Evolutionary conservation across 148 eudicot genomes (phyloP).

Genomic region (Camellia granthamiana): DNA sequence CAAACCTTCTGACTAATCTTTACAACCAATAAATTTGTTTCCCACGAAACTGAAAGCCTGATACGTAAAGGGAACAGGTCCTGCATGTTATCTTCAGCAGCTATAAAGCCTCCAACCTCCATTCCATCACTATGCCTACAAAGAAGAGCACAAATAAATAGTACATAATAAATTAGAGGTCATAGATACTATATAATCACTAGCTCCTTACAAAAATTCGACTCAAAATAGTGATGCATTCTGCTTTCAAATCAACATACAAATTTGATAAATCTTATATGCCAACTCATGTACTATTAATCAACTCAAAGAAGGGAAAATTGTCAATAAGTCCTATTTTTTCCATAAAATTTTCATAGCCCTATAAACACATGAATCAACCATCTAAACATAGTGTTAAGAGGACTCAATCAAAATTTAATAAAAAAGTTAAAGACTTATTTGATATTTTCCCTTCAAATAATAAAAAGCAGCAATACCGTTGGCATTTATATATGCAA

Average conservation of each 20-base stretch:
- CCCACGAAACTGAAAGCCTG: constrained; percentile 40
- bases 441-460: too few relatives aligned
- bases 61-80: constrained; percentile 60
- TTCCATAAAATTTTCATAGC: too few relatives aligned
- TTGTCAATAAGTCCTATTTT: too few relatives aligned
- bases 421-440: too few relatives aligned
- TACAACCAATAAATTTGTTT: constrained; percentile 46
- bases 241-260: neutral
- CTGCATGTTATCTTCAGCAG: constrained; percentile 36
- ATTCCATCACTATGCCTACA: constrained; percentile 67
- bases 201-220: neutral
- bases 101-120: constrained; percentile 38
- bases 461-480: neutral
- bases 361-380: too few relatives aligned
- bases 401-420: too few relatives aligned
- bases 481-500: neutral
- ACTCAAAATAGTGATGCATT: neutral
- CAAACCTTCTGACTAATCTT: constrained; percentile 56
- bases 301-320: neutral
- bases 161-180: constrained; percentile 24
- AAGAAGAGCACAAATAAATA: constrained; percentile 25
- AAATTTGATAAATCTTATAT: neutral
- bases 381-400: too few relatives aligned
- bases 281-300: neutral
- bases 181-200: neutral